Evolutionary conservation across 2,329 filamentous ascomycete genomes (phyloP).

Genomic region (Fusarium sp.): DNA sequence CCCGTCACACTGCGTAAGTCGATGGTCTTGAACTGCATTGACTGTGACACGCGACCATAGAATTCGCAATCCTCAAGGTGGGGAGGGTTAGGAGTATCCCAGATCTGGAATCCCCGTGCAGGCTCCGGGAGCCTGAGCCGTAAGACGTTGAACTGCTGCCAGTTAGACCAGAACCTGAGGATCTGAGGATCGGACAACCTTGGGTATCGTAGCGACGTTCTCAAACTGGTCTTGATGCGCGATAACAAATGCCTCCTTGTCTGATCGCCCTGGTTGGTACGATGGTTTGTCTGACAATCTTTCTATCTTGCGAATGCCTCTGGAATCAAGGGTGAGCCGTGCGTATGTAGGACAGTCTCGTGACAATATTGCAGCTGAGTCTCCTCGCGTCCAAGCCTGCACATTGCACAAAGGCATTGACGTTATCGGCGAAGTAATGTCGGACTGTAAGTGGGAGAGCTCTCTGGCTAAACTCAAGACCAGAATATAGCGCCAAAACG

Average conservation of each 20-base stretch:
- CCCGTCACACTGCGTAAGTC: slow-evolving; percentile 15
- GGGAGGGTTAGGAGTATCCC: slow-evolving; percentile 27
- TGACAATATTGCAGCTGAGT: neutral
- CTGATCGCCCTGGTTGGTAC: slow-evolving; percentile 1
- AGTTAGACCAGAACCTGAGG: neutral
- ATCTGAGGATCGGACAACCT: slow-evolving; percentile 1
- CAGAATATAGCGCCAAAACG: slow-evolving; percentile 17
- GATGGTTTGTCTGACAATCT: neutral
- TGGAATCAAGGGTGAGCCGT: slow-evolving; percentile 14
- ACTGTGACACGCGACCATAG: slow-evolving; percentile 15
- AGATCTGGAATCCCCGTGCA: slow-evolving; percentile 13
- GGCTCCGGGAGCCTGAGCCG: slow-evolving; percentile 1
- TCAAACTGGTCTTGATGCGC: neutral
- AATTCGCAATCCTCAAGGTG: slow-evolving; percentile 10
- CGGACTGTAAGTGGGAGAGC: neutral
- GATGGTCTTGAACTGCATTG: slow-evolving; percentile 21
- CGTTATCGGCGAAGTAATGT: neutral
- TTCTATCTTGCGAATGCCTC: slow-evolving; percentile 17
- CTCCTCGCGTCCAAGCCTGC: slow-evolving; percentile 14
- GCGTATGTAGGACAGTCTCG: neutral
- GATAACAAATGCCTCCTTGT: slow-evolving; percentile 13
- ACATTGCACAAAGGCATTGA: slow-evolving; percentile 7
- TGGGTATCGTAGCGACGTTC: neutral
- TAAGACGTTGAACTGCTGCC: slow-evolving; percentile 7
- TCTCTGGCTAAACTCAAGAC: slow-evolving; percentile 13